Percentiles rank a stretch among this genome's conserved stretches.
Evolutionary conservation across 2,329 filamentous ascomycete species (phyloP).

Genomic region (Penicillium sp.): DNA sequence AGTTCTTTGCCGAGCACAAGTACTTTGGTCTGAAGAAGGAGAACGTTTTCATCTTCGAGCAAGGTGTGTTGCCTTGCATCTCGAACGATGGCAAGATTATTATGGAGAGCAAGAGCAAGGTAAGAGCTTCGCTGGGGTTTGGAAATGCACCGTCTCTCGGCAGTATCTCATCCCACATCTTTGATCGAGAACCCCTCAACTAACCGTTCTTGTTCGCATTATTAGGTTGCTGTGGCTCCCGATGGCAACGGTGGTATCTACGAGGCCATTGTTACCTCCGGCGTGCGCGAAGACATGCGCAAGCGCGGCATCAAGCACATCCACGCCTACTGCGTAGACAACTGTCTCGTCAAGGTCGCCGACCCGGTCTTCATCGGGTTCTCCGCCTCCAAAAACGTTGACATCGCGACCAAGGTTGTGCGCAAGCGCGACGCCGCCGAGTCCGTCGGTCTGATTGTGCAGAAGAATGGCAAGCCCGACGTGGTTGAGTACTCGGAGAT

Average conservation of each 20-base stretch:
- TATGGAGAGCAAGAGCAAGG: conserved; percentile 83
- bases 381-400: conserved; percentile 80
- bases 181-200: neutral
- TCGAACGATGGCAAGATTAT: conserved; percentile 98
- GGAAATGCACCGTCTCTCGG: neutral
- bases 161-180: neutral
- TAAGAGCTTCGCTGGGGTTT: conserved; percentile 29
- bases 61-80: conserved; percentile 94
- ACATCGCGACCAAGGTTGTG: conserved; percentile 99
- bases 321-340: conserved; percentile 97
- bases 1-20: conserved; percentile 84
- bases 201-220: neutral
- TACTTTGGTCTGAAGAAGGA: conserved; percentile 87
- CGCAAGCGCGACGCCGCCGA: conserved; percentile 96
- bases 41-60: conserved; percentile 92
- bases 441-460: conserved; percentile 89
- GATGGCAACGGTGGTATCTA: conserved; percentile 98
- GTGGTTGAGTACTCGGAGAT: conserved; percentile 99
- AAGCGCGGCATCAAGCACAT: conserved; percentile 90
- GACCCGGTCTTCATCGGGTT: conserved; percentile 96
- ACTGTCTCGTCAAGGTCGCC: conserved; percentile 98
- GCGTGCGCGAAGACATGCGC: conserved; percentile 83
- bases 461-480: conserved; percentile 93
- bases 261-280: conserved; percentile 78
- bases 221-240: conserved; percentile 80